These are phyloP conservation scores for Pisolithus microcarpus DNA, from an alignment of 768 basidiomycete species.

Conservation along the genomic window DNA sequence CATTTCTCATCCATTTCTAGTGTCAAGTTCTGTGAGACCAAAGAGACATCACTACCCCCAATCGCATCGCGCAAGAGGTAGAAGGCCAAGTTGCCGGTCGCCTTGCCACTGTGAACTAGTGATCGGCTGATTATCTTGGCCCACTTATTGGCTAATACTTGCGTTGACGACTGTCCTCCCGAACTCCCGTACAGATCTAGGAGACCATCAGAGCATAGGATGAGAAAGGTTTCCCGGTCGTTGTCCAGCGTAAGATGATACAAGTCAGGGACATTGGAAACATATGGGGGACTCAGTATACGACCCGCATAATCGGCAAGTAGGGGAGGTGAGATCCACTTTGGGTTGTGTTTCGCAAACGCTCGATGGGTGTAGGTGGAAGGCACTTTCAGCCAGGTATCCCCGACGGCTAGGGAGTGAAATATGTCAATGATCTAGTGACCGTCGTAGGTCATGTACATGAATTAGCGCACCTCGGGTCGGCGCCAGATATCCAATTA, in stretches of 20 bases:
- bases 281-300: slow-evolving; percentile 40
- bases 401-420: slow-evolving; percentile 24
- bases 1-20: slow-evolving; percentile 45
- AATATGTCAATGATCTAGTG: slow-evolving; percentile 10
- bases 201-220: slow-evolving; percentile 44
- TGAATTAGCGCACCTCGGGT: slow-evolving; percentile 27
- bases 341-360: slow-evolving; percentile 20
- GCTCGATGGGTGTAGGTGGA: slow-evolving; percentile 25
- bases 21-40: slow-evolving; percentile 38
- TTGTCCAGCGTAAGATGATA: slow-evolving; percentile 22
- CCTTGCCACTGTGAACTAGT: slow-evolving; percentile 14
- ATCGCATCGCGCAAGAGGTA: slow-evolving; percentile 35
- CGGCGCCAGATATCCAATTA: slow-evolving; percentile 33
- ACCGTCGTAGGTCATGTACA: not conserved
- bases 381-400: slow-evolving; percentile 31
- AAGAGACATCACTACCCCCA: slow-evolving; percentile 34
- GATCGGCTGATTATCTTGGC: slow-evolving; percentile 23
- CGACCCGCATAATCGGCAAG: slow-evolving; percentile 25
- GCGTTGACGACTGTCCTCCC: slow-evolving; percentile 14
- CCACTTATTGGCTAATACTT: slow-evolving; percentile 31
- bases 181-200: slow-evolving; percentile 32
- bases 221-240: slow-evolving; percentile 25
- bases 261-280: slow-evolving; percentile 36
- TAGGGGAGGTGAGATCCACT: slow-evolving; percentile 17
- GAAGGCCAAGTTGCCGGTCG: slow-evolving; percentile 32